A percentile compares a stretch with the other conserved stretches of the same genome.
phyloP scores from a whole-genome alignment of 148 eudicot species.

The Cornus controversa region DNA sequence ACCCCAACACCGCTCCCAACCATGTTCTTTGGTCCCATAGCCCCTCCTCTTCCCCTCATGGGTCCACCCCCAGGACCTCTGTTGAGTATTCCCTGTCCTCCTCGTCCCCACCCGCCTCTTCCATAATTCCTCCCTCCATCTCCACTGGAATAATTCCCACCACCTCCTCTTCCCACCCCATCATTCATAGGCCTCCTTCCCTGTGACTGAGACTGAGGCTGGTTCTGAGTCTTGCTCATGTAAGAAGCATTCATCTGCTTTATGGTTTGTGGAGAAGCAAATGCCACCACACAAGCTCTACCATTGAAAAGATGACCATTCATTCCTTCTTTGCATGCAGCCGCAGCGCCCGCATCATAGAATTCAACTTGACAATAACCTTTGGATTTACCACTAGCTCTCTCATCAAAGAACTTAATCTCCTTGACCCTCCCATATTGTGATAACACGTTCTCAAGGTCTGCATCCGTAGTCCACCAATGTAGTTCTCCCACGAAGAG shows the following conservation, averaged over 20 bases:
- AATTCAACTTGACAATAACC: slow-evolving; percentile 98
- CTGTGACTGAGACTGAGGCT: slow-evolving; percentile 58
- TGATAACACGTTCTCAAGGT: slow-evolving; percentile 70
- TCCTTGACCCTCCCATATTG: slow-evolving; percentile 88
- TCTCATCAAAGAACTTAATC: slow-evolving; percentile 89
- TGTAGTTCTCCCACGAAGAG: slow-evolving; percentile 94
- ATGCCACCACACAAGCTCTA: slow-evolving; percentile 84
- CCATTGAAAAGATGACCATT: slow-evolving; percentile 81
- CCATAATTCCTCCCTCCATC: slow-evolving; percentile 74
- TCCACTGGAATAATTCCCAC: slow-evolving; percentile 54
- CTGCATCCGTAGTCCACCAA: slow-evolving; percentile 99
- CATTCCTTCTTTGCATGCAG: slow-evolving; percentile 91
- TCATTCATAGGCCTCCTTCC: slow-evolving; percentile 73
- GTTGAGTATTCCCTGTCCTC: slow-evolving; percentile 56
- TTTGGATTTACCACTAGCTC: slow-evolving; percentile 97
- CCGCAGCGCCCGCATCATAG: slow-evolving; percentile 57
- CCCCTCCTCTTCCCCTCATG: slow-evolving; percentile 69
- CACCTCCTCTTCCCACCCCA: slow-evolving; percentile 67
- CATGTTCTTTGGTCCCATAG: slow-evolving; percentile 61
- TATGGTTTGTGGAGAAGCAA: slow-evolving; percentile 81
- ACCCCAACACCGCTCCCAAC: slow-evolving; percentile 42
- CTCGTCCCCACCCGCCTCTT: slow-evolving; percentile 79
- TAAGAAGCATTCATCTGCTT: slow-evolving; percentile 80
- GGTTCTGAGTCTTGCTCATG: slow-evolving; percentile 59
- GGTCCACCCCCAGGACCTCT: slow-evolving; percentile 72